Evolutionary conservation across 1,139 yeast species (phyloP).

Genomic region (Pichia sp.): DNA sequence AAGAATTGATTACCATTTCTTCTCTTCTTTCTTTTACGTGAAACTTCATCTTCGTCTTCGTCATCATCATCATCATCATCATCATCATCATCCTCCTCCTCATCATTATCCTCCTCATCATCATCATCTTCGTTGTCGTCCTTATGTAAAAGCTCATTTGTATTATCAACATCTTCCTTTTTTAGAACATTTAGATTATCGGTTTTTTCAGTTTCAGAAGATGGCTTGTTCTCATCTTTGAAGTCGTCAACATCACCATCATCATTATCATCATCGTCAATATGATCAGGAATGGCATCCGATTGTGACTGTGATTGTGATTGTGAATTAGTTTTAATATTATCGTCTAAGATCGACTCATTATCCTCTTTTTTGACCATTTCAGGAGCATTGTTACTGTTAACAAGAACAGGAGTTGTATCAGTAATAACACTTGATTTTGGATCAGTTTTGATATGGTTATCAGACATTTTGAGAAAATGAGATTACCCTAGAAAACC

Average conservation of each 20-base stretch:
- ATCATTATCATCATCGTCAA: background rate
- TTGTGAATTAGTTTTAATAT: background rate
- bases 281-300: background rate
- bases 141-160: conserved; percentile 29
- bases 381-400: background rate
- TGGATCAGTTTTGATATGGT: background rate
- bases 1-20: conserved; percentile 79
- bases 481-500: background rate
- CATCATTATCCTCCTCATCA: conserved; percentile 33
- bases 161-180: conserved; percentile 39
- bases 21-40: conserved; percentile 43
- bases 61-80: conserved; percentile 63
- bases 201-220: conserved; percentile 3
- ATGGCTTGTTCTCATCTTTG: conserved; percentile 9
- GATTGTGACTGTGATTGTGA: background rate
- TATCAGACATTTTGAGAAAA: background rate
- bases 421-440: background rate
- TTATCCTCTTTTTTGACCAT: conserved; percentile 7
- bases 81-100: conserved; percentile 49
- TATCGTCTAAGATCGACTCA: background rate
- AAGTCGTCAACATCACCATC: conserved; percentile 1
- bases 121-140: conserved; percentile 19
- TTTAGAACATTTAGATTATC: background rate
- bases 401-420: background rate
- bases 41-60: conserved; percentile 45